phyloP scores from a whole-genome alignment of 2,329 filamentous ascomycete species.

The Ceratocystis alfenasii region DNA sequence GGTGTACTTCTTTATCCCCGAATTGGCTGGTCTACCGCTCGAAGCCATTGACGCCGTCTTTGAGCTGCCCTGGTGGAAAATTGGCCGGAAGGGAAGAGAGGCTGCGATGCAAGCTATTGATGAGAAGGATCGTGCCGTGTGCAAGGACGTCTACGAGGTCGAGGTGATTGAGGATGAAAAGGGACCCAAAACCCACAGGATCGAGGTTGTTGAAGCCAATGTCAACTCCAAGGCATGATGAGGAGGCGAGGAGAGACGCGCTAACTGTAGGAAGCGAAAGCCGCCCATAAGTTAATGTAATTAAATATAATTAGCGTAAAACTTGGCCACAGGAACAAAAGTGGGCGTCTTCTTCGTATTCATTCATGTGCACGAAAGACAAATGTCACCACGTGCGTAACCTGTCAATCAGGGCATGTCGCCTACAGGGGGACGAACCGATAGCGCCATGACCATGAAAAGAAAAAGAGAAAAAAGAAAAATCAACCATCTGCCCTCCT shows the following conservation, averaged over 20 bases:
- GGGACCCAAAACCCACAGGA: not conserved
- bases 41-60: conserved; percentile 64
- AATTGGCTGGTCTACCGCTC: conserved; percentile 54
- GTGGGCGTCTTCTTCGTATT: not conserved
- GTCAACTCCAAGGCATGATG: conserved; percentile 1
- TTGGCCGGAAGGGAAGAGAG: conserved; percentile 47
- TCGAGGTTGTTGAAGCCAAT: not conserved
- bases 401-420: too few relatives aligned
- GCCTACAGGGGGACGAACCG: too few relatives aligned
- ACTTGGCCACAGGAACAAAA: too few relatives aligned
- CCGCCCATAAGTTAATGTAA: too few relatives aligned
- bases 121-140: conserved; percentile 12
- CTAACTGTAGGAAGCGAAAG: too few relatives aligned
- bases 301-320: too few relatives aligned
- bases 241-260: not conserved
- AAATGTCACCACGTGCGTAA: too few relatives aligned
- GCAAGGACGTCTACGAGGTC: conserved; percentile 6
- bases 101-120: conserved; percentile 36
- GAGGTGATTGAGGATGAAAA: conserved; percentile 9
- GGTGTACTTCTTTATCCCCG: conserved; percentile 62
- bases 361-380: not conserved
- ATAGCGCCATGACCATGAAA: too few relatives aligned
- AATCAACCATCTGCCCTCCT: not conserved
- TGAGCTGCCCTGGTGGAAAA: conserved; percentile 60
- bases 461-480: too few relatives aligned